Evolutionary conservation across 31 red algal genomes (phyloP).

Genomic region (Bonnemaisonia californica): DNA sequence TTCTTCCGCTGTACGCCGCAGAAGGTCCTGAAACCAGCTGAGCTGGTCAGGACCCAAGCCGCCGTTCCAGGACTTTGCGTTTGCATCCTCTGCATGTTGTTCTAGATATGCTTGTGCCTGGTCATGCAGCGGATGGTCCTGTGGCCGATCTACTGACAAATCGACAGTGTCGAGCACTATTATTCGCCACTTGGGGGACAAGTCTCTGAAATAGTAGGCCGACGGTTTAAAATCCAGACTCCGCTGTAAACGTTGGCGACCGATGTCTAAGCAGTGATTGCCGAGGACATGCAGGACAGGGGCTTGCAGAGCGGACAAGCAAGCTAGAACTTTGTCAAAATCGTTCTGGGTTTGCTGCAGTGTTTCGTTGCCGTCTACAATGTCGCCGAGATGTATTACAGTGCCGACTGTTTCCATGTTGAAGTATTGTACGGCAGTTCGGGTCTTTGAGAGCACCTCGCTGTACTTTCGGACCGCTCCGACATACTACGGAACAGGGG

Average conservation of each 20-base stretch:
- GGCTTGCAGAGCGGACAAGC: background rate
- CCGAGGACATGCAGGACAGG: slow-evolving; percentile 84
- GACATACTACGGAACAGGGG: background rate
- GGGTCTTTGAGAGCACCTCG: slow-evolving; percentile 42
- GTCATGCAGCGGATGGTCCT: slow-evolving; percentile 14
- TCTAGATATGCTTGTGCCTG: slow-evolving; percentile 45
- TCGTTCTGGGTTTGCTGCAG: slow-evolving; percentile 30
- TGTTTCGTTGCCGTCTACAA: slow-evolving; percentile 63
- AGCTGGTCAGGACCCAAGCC: slow-evolving; percentile 64
- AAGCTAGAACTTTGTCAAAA: slow-evolving; percentile 30
- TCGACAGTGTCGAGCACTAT: slow-evolving; percentile 88
- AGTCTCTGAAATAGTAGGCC: slow-evolving; percentile 46
- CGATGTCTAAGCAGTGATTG: slow-evolving; percentile 84
- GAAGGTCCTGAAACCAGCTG: slow-evolving; percentile 55
- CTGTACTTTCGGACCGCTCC: background rate
- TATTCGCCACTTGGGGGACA: slow-evolving; percentile 65
- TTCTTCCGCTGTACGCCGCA: slow-evolving; percentile 10
- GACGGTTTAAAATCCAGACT: slow-evolving; percentile 5
- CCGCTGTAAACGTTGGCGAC: slow-evolving; percentile 32
- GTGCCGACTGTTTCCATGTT: background rate
- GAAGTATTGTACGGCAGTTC: slow-evolving; percentile 14
- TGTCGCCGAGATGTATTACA: slow-evolving; percentile 66
- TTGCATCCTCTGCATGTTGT: slow-evolving; percentile 37
- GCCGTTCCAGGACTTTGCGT: slow-evolving; percentile 74
- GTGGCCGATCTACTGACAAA: slow-evolving; percentile 43